Conservation (phyloP, 2,329 filamentous ascomycete species). For the Leptographium radiaticola region DNA sequence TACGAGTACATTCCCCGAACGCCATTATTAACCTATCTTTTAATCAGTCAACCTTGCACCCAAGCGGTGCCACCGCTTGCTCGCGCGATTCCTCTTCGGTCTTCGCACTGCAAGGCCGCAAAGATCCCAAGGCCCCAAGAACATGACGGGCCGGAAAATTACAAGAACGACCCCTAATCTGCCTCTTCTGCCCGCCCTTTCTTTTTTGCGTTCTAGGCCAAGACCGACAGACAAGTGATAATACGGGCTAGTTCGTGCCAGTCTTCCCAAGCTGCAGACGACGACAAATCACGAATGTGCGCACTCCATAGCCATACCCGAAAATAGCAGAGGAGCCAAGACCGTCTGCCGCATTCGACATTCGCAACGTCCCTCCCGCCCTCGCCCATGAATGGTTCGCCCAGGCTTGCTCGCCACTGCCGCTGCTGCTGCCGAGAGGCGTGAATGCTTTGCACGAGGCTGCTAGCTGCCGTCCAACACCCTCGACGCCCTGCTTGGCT, state of each 20-base stretch:
- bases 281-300: not conserved
- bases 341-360: not conserved
- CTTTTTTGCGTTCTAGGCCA: not conserved
- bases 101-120: not conserved
- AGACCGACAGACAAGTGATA: not conserved
- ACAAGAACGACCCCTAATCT: not conserved
- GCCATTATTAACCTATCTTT: constrained; percentile 1
- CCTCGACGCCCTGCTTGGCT: not conserved
- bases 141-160: not conserved
- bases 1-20: not conserved
- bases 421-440: not conserved
- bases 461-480: not conserved
- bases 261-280: too few relatives aligned
- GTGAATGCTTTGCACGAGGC: constrained; percentile 6
- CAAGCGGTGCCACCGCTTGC: constrained; percentile 3
- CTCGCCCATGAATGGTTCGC: constrained; percentile 1
- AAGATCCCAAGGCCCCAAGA: not conserved
- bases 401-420: not conserved
- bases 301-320: not conserved
- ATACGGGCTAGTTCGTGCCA: too few relatives aligned
- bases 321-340: not conserved
- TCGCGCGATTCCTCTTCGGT: constrained; percentile 10
- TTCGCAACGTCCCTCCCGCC: not conserved
- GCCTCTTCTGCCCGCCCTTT: not conserved
- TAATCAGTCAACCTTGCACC: not conserved